phyloP scores from a whole-genome alignment of 2,329 filamentous ascomycete species.

The Dactylellina sp. region DNA sequence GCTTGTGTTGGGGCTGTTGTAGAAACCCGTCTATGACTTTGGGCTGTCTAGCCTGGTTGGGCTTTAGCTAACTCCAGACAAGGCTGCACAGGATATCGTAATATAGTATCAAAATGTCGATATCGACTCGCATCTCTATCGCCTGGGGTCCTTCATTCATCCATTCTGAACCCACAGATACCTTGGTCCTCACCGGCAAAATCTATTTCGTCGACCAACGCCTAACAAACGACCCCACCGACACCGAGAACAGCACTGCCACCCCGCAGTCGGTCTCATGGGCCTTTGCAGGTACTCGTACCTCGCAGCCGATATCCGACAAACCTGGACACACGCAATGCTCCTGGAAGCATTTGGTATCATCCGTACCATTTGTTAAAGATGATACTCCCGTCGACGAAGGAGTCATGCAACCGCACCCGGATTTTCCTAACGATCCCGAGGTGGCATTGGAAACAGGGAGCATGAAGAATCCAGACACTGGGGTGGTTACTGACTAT shows the following conservation, averaged over 20 bases:
- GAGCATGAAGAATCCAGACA: slow-evolving; percentile 60
- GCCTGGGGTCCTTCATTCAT: slow-evolving; percentile 37
- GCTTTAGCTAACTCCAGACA: too few relatives aligned
- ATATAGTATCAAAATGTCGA: too few relatives aligned
- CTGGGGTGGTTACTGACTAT: slow-evolving; percentile 60
- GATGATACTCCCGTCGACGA: slow-evolving; percentile 59
- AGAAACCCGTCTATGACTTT: too few relatives aligned
- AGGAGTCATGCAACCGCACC: slow-evolving; percentile 61
- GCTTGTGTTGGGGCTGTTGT: too few relatives aligned
- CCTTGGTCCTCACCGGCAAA: slow-evolving; percentile 48
- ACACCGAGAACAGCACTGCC: too few relatives aligned
- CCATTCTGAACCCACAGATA: slow-evolving; percentile 44
- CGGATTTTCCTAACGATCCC: slow-evolving; percentile 41
- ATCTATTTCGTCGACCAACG: slow-evolving; percentile 53
- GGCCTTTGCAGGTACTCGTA: slow-evolving; percentile 39
- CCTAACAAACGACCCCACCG: slow-evolving; percentile 15
- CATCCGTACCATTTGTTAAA: slow-evolving; percentile 50
- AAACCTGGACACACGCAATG: slow-evolving; percentile 29
- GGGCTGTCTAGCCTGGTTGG: too few relatives aligned
- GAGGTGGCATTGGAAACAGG: slow-evolving; percentile 61
- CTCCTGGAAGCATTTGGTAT: slow-evolving; percentile 45
- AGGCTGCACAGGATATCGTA: too few relatives aligned
- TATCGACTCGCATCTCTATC: slow-evolving; percentile 46
- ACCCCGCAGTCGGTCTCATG: slow-evolving; percentile 23
- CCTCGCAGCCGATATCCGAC: slow-evolving; percentile 18